These are phyloP conservation scores for Avena sativa DNA, from an alignment of 176 grass and related monocot genomes.

Conservation along the genomic window DNA sequence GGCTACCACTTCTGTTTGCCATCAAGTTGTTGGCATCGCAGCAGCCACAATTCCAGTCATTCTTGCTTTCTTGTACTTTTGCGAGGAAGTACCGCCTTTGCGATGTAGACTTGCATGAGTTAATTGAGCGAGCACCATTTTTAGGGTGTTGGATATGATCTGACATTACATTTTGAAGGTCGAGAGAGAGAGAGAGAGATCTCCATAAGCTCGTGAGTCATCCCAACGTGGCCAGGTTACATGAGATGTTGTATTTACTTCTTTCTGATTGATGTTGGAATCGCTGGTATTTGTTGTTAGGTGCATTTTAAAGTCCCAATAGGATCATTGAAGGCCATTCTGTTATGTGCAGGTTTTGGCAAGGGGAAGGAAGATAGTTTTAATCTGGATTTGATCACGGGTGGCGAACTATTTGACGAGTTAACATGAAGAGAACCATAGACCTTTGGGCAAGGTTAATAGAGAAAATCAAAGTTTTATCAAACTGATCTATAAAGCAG, in stretches of 20 bases:
- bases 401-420: constrained; percentile 89
- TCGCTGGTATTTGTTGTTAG: background rate
- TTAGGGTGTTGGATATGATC: background rate
- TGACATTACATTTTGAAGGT: constrained; percentile 59
- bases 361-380: constrained; percentile 91
- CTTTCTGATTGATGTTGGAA: background rate
- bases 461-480: no score
- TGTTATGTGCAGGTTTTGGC: constrained; percentile 83
- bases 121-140: background rate
- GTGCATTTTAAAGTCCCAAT: background rate
- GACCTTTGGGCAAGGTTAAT: no score
- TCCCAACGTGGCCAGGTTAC: constrained; percentile 83
- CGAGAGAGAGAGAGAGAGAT: constrained; percentile 66
- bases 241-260: constrained; percentile 52
- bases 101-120: constrained; percentile 18
- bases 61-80: no score
- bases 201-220: constrained; percentile 98
- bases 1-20: no score
- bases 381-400: constrained; percentile 95
- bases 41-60: no score
- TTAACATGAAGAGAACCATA: no score
- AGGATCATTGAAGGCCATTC: constrained; percentile 18
- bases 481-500: no score
- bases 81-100: background rate
- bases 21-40: no score